phyloP scores from a whole-genome alignment of 164 flowering plant species.

The Aristolochia californica region DNA sequence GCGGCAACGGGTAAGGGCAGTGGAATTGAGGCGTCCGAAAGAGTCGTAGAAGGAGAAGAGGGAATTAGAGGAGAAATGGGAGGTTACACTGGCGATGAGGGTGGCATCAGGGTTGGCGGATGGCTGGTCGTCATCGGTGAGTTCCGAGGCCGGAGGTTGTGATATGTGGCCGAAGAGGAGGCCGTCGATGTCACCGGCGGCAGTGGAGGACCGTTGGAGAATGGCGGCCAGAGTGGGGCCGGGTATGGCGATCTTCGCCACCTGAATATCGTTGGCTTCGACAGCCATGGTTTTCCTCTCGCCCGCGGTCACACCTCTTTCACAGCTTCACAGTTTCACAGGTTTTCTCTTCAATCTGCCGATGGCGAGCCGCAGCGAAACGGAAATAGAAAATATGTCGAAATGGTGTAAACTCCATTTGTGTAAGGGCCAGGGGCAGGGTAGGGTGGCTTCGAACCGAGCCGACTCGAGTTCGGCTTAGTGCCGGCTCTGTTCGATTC shows the following conservation, averaged over 20 bases:
- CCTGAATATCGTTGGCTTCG: conserved; percentile 29
- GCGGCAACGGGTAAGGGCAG: conserved; percentile 11
- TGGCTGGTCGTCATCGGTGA: conserved; percentile 48
- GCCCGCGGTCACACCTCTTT: no score
- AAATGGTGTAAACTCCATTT: no score
- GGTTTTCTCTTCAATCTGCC: no score
- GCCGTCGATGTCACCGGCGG: conserved; percentile 59
- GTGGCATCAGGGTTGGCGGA: conserved; percentile 20
- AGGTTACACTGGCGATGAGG: conserved; percentile 41
- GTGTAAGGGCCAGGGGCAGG: no score
- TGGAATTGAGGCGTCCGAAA: conserved; percentile 28
- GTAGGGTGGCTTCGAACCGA: no score
- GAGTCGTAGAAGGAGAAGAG: conserved; percentile 45
- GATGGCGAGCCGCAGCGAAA: no score
- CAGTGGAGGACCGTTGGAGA: conserved; percentile 65
- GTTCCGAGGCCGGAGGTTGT: conserved; percentile 28
- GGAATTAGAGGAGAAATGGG: conserved; percentile 39
- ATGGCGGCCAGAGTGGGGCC: conserved; percentile 79
- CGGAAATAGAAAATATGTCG: no score
- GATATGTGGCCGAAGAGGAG: conserved; percentile 74
- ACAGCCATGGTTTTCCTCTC: no score
- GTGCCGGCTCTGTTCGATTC: no score
- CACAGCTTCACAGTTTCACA: no score
- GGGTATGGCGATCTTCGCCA: conserved; percentile 55
- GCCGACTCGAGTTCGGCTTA: no score